These are phyloP conservation scores for Wolfiporia cocos DNA, from an alignment of 1,284 basidiomycete genomes.

Conservation along the genomic window DNA sequence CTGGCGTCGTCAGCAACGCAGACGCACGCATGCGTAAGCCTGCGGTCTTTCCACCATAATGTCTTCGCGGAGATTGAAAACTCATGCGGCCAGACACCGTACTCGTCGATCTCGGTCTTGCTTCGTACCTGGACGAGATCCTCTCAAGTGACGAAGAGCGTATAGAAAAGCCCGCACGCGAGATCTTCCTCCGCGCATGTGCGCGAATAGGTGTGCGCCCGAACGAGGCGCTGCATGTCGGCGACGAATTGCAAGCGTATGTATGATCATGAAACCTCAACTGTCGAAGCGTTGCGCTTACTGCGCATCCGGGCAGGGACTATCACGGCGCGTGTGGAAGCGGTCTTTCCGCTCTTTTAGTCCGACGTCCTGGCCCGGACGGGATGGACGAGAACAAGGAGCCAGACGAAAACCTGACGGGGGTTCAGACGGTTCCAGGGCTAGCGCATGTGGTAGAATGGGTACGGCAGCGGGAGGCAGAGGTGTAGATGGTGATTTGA, in stretches of 20 bases:
- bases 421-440: conserved; percentile 33
- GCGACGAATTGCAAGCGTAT: conserved; percentile 64
- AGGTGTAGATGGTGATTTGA: too few species aligned
- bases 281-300: background rate
- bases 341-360: conserved; percentile 53
- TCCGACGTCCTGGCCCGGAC: conserved; percentile 43
- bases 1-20: conserved; percentile 64
- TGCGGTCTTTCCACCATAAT: conserved; percentile 1
- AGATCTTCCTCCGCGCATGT: conserved; percentile 49
- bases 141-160: conserved; percentile 61
- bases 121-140: conserved; percentile 41
- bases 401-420: conserved; percentile 31
- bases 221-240: conserved; percentile 57
- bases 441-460: conserved; percentile 36
- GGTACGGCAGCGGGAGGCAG: conserved; percentile 14
- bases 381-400: conserved; percentile 44
- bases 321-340: conserved; percentile 56
- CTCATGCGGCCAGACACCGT: conserved; percentile 30
- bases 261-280: conserved; percentile 11
- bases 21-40: conserved; percentile 61
- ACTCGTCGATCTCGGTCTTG: conserved; percentile 52
- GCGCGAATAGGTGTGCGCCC: conserved; percentile 23
- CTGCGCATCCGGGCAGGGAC: conserved; percentile 38
- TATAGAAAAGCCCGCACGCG: conserved; percentile 57
- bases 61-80: background rate